These are phyloP conservation scores for Metschnikowia henanensis DNA, from an alignment of 805 yeast genomes.

Conservation along the genomic window DNA sequence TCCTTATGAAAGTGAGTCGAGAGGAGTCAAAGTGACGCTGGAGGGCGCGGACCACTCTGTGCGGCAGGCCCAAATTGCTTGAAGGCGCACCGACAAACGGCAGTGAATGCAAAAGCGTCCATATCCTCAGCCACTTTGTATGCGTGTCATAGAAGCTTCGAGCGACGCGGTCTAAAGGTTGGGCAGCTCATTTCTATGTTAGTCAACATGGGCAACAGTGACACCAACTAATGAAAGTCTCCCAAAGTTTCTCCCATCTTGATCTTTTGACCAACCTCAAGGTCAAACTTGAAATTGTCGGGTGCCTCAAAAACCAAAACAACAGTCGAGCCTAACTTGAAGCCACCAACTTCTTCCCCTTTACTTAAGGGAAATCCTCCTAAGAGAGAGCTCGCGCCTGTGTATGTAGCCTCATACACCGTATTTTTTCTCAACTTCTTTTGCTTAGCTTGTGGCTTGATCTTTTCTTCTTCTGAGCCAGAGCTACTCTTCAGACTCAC, in stretches of 20 bases:
- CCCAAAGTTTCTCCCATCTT: constrained; percentile 86
- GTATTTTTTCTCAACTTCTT: constrained; percentile 63
- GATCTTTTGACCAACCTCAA: constrained; percentile 73
- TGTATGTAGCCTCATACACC: constrained; percentile 92
- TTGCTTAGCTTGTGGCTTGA: constrained; percentile 13
- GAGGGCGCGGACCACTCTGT: too few species aligned
- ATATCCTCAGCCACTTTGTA: too few species aligned
- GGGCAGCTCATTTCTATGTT: background rate
- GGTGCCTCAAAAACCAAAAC: constrained; percentile 98
- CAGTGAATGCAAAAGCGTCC: too few species aligned
- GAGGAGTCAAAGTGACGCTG: too few species aligned
- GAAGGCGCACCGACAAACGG: too few species aligned
- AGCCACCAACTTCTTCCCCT: constrained; percentile 98
- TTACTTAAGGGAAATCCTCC: constrained; percentile 87
- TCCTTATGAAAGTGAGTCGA: too few species aligned
- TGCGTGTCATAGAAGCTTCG: too few species aligned
- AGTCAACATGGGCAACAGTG: constrained; percentile 12
- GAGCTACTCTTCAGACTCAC: constrained; percentile 8
- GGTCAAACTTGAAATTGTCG: constrained; percentile 64
- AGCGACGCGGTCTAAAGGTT: too few species aligned
- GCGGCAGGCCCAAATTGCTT: too few species aligned
- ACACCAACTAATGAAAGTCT: too few species aligned
- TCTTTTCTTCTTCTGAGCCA: constrained; percentile 4
- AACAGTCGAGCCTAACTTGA: constrained; percentile 94
- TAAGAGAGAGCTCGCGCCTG: constrained; percentile 68